Conservation (phyloP, 176 grass and related monocot species). For the Eragrostis nindensis region DNA sequence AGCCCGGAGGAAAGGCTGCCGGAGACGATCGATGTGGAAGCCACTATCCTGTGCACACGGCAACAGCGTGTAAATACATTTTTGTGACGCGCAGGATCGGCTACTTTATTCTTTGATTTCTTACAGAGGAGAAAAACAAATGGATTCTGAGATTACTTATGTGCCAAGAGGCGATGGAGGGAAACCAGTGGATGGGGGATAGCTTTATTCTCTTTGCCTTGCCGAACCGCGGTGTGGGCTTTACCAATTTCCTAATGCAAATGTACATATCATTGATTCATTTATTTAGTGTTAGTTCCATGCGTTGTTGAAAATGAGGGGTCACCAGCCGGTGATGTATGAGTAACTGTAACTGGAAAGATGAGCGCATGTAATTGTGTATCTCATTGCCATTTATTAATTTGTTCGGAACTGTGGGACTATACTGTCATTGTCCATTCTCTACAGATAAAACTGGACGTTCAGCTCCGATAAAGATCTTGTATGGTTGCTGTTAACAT, state of each 20-base stretch:
- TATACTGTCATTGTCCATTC: background rate
- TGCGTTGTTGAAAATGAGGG: background rate
- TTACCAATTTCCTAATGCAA: background rate
- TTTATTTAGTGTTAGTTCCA: constrained; percentile 31
- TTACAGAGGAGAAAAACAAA: background rate
- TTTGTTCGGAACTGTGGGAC: background rate
- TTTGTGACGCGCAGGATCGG: constrained; percentile 27
- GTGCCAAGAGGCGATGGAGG: background rate
- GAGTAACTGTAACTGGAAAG: constrained; percentile 32
- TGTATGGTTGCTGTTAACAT: too few relatives aligned
- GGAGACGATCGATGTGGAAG: constrained; percentile 62
- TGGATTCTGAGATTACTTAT: constrained; percentile 10
- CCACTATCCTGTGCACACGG: constrained; percentile 50
- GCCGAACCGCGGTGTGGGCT: constrained; percentile 28
- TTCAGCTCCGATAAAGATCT: background rate
- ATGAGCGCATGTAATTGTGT: background rate
- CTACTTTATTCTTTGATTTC: constrained; percentile 38
- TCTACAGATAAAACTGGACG: background rate
- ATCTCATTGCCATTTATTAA: background rate
- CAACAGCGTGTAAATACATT: constrained; percentile 47
- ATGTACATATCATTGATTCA: constrained; percentile 47
- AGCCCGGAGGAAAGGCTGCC: constrained; percentile 39
- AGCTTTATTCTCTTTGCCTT: constrained; percentile 43
- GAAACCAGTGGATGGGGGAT: background rate
- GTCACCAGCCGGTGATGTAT: constrained; percentile 19